Percentiles rank a stretch among this genome's conserved stretches.
Evolutionary conservation across 495 filamentous ascomycete species (phyloP).

Genomic region (Daldinia loculata): DNA sequence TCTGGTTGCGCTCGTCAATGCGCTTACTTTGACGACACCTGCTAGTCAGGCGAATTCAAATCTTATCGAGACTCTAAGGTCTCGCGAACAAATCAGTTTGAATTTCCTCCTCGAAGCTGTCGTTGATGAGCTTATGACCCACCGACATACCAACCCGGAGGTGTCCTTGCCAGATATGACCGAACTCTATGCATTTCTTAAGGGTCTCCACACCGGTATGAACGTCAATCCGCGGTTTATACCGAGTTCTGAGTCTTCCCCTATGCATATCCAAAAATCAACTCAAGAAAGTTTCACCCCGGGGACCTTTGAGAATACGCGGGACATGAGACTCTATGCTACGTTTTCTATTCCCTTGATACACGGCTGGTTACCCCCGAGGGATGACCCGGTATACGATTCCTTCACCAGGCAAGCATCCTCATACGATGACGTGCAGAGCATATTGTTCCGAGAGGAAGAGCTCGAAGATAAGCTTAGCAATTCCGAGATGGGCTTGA

Average conservation of each 20-base stretch:
- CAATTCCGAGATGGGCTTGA: conserved; percentile 54
- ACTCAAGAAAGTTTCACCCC: conserved; percentile 60
- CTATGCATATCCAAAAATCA: conserved; percentile 52
- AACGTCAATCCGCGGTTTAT: conserved; percentile 95
- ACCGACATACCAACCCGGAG: conserved; percentile 53
- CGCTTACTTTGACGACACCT: conserved; percentile 80
- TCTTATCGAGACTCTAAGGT: conserved; percentile 76
- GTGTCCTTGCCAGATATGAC: conserved; percentile 78
- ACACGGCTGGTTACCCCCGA: conserved; percentile 89
- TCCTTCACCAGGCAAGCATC: conserved; percentile 76
- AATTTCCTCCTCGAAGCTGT: conserved; percentile 85
- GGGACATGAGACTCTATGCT: conserved; percentile 85
- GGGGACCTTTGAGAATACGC: conserved; percentile 82
- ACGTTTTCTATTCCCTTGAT: conserved; percentile 87
- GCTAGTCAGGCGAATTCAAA: conserved; percentile 66
- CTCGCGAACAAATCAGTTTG: conserved; percentile 86
- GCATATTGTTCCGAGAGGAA: conserved; percentile 85
- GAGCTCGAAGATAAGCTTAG: conserved; percentile 84
- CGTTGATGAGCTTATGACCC: conserved; percentile 88
- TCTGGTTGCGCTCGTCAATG: conserved; percentile 91
- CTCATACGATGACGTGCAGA: conserved; percentile 90
- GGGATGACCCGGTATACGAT: conserved; percentile 65
- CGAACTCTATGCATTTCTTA: conserved; percentile 85
- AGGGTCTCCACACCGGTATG: conserved; percentile 94
- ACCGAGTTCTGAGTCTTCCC: conserved; percentile 51